phyloP scores from a whole-genome alignment of 352 stramenopile species.

The Phytophthora meadii region DNA sequence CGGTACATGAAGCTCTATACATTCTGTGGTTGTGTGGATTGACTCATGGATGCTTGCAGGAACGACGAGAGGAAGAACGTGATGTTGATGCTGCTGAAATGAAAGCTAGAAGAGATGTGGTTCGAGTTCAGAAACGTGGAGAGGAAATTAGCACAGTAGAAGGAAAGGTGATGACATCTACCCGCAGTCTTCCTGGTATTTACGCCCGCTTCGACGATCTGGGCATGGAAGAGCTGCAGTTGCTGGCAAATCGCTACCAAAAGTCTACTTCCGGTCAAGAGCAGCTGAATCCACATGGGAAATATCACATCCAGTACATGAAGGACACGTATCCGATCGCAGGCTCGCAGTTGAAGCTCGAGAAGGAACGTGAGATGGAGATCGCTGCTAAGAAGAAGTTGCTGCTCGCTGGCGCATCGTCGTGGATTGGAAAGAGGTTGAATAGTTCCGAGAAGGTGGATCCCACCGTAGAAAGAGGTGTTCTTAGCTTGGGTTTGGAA shows the following conservation, averaged over 20 bases:
- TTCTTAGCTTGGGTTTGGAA: conserved; percentile 20
- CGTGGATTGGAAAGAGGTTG: conserved; percentile 1
- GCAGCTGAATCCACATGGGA: conserved; percentile 62
- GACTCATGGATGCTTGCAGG: conserved; percentile 22
- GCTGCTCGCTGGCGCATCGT: conserved; percentile 43
- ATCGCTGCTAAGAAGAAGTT: conserved; percentile 74
- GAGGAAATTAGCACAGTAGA: conserved; percentile 7
- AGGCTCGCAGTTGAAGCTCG: conserved; percentile 69
- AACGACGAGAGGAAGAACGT: conserved; percentile 43
- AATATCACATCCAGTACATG: conserved; percentile 77
- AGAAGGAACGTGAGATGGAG: conserved; percentile 68
- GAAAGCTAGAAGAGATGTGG: conserved; percentile 32
- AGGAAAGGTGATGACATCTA: neutral
- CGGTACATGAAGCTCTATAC: conserved; percentile 33
- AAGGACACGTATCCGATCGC: conserved; percentile 78
- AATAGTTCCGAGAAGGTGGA: neutral
- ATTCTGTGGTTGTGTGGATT: neutral
- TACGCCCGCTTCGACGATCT: conserved; percentile 64
- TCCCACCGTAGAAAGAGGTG: neutral
- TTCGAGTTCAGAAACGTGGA: conserved; percentile 12
- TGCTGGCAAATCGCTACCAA: conserved; percentile 53
- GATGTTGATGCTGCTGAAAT: conserved; percentile 38
- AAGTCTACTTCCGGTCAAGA: conserved; percentile 8
- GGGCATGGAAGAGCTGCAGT: conserved; percentile 42
- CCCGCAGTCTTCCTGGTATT: conserved; percentile 33